These are phyloP conservation scores for Ulvella scutata DNA, from an alignment of 139 green algal genomes.

Conservation along the genomic window DNA sequence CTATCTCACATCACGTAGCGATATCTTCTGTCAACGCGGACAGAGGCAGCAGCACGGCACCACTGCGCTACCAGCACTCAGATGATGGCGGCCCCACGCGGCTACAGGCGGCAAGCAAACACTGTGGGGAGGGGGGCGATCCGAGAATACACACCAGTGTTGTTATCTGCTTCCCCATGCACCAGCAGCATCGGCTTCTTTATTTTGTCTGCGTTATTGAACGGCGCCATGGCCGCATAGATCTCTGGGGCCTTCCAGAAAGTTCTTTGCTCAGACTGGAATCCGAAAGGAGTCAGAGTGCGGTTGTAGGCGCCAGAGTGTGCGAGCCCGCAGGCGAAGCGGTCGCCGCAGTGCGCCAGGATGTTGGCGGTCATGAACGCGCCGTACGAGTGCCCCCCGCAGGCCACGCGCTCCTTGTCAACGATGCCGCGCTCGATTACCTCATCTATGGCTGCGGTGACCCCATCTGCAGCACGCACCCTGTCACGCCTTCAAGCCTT, in stretches of 20 bases:
- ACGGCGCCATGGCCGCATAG: constrained; percentile 85
- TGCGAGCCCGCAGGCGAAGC: constrained; percentile 85
- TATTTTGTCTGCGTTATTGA: constrained; percentile 80
- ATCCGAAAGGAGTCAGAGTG: constrained; percentile 96
- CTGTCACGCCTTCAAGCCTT: neutral
- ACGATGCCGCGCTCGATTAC: constrained; percentile 57
- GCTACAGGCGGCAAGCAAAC: too few species aligned
- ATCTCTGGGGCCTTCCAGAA: constrained; percentile 85
- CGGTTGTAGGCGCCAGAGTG: constrained; percentile 74
- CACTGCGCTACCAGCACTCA: too few species aligned
- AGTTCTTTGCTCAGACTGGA: constrained; percentile 91
- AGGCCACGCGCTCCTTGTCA: constrained; percentile 54
- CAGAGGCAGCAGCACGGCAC: too few species aligned
- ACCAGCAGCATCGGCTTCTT: constrained; percentile 87
- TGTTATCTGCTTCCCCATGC: constrained; percentile 94
- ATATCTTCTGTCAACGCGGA: too few species aligned
- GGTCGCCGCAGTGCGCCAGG: constrained; percentile 58
- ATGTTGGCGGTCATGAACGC: constrained; percentile 70
- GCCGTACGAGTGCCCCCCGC: constrained; percentile 85
- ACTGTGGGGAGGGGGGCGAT: too few species aligned
- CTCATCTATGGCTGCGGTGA: constrained; percentile 36
- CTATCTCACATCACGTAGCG: too few species aligned
- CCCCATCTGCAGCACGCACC: constrained; percentile 12
- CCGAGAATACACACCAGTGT: constrained; percentile 47
- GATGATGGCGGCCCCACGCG: too few species aligned